Base-by-base conservation (phyloP, 2,329 filamentous ascomycete genomes). In the Sclerotinia nivalis region DNA sequence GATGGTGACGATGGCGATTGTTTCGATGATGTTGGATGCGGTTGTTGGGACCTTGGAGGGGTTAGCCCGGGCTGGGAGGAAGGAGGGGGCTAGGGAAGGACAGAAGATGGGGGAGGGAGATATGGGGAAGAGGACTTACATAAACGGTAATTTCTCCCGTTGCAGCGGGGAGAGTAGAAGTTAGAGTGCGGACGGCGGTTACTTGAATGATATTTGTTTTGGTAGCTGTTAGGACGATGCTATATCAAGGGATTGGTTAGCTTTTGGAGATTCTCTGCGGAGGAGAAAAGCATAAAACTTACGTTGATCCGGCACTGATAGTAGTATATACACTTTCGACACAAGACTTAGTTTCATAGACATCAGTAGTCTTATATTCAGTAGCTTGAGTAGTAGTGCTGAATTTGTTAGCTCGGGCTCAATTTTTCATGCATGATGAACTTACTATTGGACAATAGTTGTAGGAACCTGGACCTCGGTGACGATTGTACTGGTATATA, bases 121-220 rank as follows among this genome's bases (percentile, higher is more conserved):
- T 22, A 47, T 31, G 12, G 28, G 4, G 12, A 20, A 50, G 22
- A n/a, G 9, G 22, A 58, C 68, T 54, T 47, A 68, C 69, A 20
- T 61, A 70, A 28, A 70, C 70, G 0, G 76, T 78, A 9, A 70
- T 70, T 60, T 75, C 72, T 0, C 72, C 74, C 22, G 75, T 77
- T 13, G 75, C 75, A 4, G 74, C 70, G 49, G 74, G 72, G 8
- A 69, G 13, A 6, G 74, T 77, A 22, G 70, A 61, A 7, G 76
- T 77, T 7, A 77, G 45, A 1, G 73, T 76, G 50, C 74, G 73
- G 9, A 69, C 66, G 9, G 71, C 80, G 70, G 84, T 83, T 45
- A 84, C 70, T 73, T 83, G 79, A 15, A 78, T 74, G 54, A 81
- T 79, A 61, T 82, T 81, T n/a, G 80, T 76, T 22, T 83, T 80